phyloP scores from a whole-genome alignment of 768 basidiomycete species.

The Rhodotorula kratochvilovae region DNA sequence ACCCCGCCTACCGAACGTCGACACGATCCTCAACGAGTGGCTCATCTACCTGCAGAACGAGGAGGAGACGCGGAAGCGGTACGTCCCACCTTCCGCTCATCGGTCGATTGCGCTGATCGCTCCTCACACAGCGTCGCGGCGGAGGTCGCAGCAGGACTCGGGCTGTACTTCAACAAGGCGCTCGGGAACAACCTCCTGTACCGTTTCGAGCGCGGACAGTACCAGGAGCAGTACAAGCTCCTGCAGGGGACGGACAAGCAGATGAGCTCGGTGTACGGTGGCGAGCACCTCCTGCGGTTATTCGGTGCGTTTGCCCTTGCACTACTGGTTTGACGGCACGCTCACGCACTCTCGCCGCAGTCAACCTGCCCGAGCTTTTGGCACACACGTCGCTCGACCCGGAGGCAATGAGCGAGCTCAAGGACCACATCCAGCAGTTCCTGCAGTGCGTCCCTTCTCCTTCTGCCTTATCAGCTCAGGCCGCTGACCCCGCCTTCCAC shows the following conservation, averaged over 20 bases:
- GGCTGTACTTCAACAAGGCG: slow-evolving; percentile 88
- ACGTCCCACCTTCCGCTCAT: background rate
- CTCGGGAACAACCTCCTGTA: slow-evolving; percentile 80
- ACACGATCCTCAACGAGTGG: slow-evolving; percentile 72
- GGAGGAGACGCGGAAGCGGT: slow-evolving; percentile 33
- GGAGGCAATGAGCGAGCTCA: slow-evolving; percentile 73
- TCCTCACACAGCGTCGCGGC: slow-evolving; percentile 54
- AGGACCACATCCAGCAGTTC: slow-evolving; percentile 86
- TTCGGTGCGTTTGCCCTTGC: slow-evolving; percentile 61
- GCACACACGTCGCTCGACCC: slow-evolving; percentile 82
- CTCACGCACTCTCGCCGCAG: slow-evolving; percentile 47
- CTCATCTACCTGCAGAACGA: slow-evolving; percentile 56
- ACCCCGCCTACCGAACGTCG: slow-evolving; percentile 72
- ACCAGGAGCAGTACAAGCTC: slow-evolving; percentile 67
- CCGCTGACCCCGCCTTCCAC: slow-evolving; percentile 2
- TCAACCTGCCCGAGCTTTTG: slow-evolving; percentile 87
- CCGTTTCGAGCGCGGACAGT: slow-evolving; percentile 90
- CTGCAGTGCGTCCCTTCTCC: slow-evolving; percentile 56
- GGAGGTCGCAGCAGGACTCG: slow-evolving; percentile 77
- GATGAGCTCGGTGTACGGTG: slow-evolving; percentile 87
- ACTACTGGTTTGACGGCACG: too few species aligned
- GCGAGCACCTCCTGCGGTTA: slow-evolving; percentile 86
- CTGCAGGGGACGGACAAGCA: slow-evolving; percentile 75
- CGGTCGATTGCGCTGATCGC: background rate
- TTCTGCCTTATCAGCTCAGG: too few species aligned